Percentiles rank a stretch among this genome's conserved stretches.
Evolutionary conservation across 164 flowering plant species (phyloP).

Genomic region (Vitis vinifera): DNA sequence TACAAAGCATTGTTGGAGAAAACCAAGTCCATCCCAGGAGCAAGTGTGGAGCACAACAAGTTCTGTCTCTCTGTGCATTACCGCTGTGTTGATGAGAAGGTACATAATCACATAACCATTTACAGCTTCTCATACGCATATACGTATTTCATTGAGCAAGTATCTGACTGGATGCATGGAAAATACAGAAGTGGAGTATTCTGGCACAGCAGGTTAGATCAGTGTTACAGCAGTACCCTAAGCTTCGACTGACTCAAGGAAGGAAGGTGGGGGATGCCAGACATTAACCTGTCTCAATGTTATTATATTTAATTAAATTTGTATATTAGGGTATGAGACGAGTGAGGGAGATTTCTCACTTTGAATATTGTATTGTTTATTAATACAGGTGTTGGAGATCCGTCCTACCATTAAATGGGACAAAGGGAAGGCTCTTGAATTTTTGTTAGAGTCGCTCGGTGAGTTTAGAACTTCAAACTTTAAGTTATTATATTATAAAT

Average conservation of each 20-base stretch:
- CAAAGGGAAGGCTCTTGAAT: conserved; percentile 82
- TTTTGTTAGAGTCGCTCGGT: conserved; percentile 73
- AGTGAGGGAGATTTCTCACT: conserved; percentile 6
- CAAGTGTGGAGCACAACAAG: conserved; percentile 87
- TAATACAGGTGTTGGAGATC: conserved; percentile 60
- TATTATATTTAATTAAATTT: neutral
- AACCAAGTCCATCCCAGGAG: conserved; percentile 71
- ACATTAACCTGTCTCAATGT: neutral
- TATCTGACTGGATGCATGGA: neutral
- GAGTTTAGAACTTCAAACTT: conserved; percentile 12
- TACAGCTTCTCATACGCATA: neutral
- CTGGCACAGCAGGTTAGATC: conserved; percentile 50
- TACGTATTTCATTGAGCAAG: neutral
- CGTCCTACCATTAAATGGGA: conserved; percentile 78
- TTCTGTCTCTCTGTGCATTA: conserved; percentile 92
- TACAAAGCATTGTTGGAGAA: conserved; percentile 56
- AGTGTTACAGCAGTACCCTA: conserved; percentile 59
- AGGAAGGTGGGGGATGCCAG: conserved; percentile 44
- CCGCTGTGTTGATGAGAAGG: conserved; percentile 92
- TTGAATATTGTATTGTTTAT: neutral
- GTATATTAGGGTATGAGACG: neutral
- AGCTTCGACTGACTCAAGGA: conserved; percentile 62
- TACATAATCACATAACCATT: conserved; percentile 11
- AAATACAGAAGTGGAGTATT: conserved; percentile 60
- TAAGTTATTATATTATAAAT: neutral